Base-by-base conservation (phyloP, 805 yeast genomes). In the Torulaspora indica region DNA sequence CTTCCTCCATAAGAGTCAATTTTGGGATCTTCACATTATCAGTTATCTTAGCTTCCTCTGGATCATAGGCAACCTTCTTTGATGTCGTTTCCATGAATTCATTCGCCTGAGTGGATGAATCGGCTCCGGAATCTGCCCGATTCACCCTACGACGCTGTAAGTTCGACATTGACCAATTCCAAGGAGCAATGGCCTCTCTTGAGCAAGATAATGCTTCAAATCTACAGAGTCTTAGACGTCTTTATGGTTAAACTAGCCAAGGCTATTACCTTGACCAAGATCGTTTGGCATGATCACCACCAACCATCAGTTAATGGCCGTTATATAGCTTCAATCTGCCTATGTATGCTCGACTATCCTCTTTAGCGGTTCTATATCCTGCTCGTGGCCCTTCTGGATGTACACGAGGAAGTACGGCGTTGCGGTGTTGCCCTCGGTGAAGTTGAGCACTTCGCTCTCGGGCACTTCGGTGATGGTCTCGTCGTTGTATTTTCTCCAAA, bases 1-100 rank as follows among this genome's bases (percentile, higher is more conserved):
- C 96, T 67, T 93, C 98, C 67, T 93, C 98, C 96, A 93, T 89
- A 53, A 93, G 70, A 0, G 98, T 93, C 54, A 93, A 73, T 34
- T 79, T 71, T 1, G 98, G 98, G 23, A 71, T 65, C 13, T 58
- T 56, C n/a, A 56, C 55, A 38, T 65, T 62, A 32, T 65, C 67
- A 9, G 58, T 60, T 46, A 75, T 61, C 44, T 63, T 69, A 12
- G 63, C 64, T 45, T 74, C 77, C 44, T 74, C 75, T 22, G 95
- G 89, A 64, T 90, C 98, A 57, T 79, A 82, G 5, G 89, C 96
- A 45, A 88, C 75, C 61, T 79, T 82, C 57, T 80, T 88, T 40
- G 74, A 76, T 14, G 60, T 57, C 40, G 44, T 41, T 12, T 53
- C 59, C 24, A 58, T 59, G 31, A 43, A 52, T 40, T 53, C 55